A percentile compares a stretch with the other conserved stretches of the same genome.
Conservation (phyloP, 2,329 filamentous ascomycete species). For the Niveomyces coronatus region DNA sequence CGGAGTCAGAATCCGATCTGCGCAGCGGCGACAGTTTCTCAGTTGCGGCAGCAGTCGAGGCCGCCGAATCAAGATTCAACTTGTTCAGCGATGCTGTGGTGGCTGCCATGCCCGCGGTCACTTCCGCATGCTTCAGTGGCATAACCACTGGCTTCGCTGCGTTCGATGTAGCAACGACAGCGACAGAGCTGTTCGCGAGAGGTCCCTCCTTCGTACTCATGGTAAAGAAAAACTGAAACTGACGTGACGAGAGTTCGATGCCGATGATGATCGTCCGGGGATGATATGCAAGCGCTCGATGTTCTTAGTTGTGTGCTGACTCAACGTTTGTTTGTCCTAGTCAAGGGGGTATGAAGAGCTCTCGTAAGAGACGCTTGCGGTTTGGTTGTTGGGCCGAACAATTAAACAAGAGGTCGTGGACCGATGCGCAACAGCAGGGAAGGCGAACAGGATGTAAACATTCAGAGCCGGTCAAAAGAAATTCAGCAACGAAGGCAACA, state of each 20-base stretch:
- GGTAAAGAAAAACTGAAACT: constrained; percentile 12
- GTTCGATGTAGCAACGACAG: constrained; percentile 5
- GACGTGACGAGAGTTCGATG: constrained; percentile 4
- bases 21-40: constrained; percentile 19
- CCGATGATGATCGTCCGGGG: not conserved
- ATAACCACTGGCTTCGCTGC: constrained; percentile 1
- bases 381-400: too few relatives aligned
- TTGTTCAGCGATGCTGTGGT: constrained; percentile 4
- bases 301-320: constrained; percentile 3
- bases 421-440: constrained; percentile 8
- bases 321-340: constrained; percentile 3
- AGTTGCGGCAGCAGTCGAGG: not conserved
- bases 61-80: constrained; percentile 2
- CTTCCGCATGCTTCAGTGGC: not conserved
- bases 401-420: constrained; percentile 5
- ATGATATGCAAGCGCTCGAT: not conserved
- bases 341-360: constrained; percentile 3
- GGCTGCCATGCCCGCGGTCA: not conserved
- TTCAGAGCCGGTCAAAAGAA: constrained; percentile 8
- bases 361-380: too few relatives aligned
- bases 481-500: constrained; percentile 8
- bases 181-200: constrained; percentile 11
- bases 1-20: constrained; percentile 52
- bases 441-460: constrained; percentile 8
- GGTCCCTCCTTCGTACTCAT: constrained; percentile 8